Percentiles rank a stretch among this genome's conserved stretches.
Conservation (phyloP, 2,329 filamentous ascomycete genomes). For the Hypoxylon sp. region DNA sequence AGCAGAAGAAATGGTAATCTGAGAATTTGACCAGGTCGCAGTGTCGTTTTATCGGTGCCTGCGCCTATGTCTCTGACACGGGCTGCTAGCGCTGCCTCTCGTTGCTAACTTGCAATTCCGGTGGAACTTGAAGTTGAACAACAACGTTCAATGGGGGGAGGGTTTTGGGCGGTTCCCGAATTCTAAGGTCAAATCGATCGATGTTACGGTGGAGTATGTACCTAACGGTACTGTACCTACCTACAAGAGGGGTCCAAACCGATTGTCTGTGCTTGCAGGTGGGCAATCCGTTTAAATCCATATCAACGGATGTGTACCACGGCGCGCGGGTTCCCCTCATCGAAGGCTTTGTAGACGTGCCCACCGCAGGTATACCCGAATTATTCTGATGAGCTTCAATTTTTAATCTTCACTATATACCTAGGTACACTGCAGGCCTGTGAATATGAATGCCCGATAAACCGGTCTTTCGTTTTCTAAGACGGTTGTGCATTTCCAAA, state of each 20-base stretch:
- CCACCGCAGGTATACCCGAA: no score
- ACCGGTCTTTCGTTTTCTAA: neutral
- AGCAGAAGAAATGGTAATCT: neutral
- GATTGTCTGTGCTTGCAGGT: neutral
- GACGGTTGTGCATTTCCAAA: neutral
- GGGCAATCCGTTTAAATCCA: neutral
- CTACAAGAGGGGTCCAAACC: neutral
- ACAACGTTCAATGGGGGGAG: neutral
- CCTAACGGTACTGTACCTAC: neutral
- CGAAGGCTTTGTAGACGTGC: neutral
- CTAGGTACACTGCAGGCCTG: no score
- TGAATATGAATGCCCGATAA: neutral
- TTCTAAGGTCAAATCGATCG: neutral
- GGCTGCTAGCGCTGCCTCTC: conserved; percentile 8
- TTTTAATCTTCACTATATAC: no score
- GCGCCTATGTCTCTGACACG: conserved; percentile 4
- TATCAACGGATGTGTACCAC: no score
- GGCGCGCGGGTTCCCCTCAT: conserved; percentile 7
- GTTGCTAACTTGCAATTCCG: conserved; percentile 10
- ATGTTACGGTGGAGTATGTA: neutral
- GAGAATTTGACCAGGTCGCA: neutral
- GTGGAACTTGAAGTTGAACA: neutral
- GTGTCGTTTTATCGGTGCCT: conserved; percentile 1
- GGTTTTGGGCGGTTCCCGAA: neutral
- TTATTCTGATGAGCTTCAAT: no score